These are phyloP conservation scores for Pogostemon cablin DNA, from an alignment of 257 asterid species.

Conservation along the genomic window DNA sequence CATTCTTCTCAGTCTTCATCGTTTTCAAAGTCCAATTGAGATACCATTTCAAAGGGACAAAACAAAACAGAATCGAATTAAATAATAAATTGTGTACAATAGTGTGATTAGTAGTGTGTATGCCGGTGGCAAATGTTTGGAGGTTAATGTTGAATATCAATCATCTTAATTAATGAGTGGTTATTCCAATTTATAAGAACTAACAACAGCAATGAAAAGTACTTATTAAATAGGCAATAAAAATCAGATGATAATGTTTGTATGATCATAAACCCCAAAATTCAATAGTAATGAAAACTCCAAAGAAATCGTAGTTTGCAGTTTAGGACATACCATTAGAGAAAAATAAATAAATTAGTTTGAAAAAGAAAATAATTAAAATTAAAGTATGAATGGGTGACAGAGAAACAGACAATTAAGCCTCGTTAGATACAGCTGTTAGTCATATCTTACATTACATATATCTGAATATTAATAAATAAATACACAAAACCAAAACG, in stretches of 20 bases:
- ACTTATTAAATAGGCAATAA: too few species aligned
- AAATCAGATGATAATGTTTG: too few species aligned
- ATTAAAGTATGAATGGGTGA: conserved; percentile 29
- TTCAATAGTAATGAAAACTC: background rate
- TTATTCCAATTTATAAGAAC: too few species aligned
- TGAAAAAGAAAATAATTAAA: background rate
- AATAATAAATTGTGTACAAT: background rate
- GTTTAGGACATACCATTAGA: background rate
- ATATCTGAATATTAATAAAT: conserved; percentile 14
- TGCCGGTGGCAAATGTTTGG: conserved; percentile 18
- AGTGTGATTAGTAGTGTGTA: too few species aligned
- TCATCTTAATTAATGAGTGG: background rate
- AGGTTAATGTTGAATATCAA: background rate
- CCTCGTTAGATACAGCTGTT: conserved; percentile 39
- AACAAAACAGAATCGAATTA: conserved; percentile 11
- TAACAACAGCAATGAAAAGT: too few species aligned
- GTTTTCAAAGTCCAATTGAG: background rate
- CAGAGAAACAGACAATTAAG: conserved; percentile 31
- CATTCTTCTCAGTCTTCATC: background rate
- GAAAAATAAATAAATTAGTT: background rate
- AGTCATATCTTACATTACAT: conserved; percentile 7
- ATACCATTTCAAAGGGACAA: background rate
- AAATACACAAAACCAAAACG: conserved; percentile 17
- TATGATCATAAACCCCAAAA: too few species aligned
- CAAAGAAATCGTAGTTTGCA: background rate